phyloP scores from a whole-genome alignment of 805 yeast species.

The Yarrowia porcina region DNA sequence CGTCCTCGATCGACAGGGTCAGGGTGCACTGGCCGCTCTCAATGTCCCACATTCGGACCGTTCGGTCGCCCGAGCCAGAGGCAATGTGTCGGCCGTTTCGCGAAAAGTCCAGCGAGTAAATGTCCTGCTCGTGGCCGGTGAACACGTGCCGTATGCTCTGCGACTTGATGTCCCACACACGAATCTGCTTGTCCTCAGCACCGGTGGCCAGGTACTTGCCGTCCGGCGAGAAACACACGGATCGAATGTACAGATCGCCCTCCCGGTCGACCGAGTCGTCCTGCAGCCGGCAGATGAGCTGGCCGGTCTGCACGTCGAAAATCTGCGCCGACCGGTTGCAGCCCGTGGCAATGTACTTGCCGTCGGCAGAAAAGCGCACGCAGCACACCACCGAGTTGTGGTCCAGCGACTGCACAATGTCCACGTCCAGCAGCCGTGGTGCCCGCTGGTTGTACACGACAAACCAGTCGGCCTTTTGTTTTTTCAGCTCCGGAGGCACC shows the following conservation, averaged over 20 bases:
- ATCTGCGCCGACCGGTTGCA: slow-evolving; percentile 96
- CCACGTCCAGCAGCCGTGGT: slow-evolving; percentile 73
- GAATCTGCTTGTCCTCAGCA: slow-evolving; percentile 69
- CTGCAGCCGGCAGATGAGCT: slow-evolving; percentile 75
- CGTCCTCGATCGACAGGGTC: slow-evolving; percentile 90
- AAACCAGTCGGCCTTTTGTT: slow-evolving; percentile 80
- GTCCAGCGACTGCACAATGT: slow-evolving; percentile 82
- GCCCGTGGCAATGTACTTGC: slow-evolving; percentile 92
- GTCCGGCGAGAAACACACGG: slow-evolving; percentile 96
- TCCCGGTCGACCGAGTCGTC: slow-evolving; percentile 73
- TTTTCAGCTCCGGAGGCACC: slow-evolving; percentile 73
- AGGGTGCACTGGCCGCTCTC: slow-evolving; percentile 83
- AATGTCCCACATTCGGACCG: slow-evolving; percentile 95
- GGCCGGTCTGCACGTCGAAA: slow-evolving; percentile 88
- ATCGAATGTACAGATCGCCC: slow-evolving; percentile 86
- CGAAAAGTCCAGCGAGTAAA: slow-evolving; percentile 91
- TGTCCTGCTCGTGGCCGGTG: slow-evolving; percentile 96
- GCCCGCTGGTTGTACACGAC: slow-evolving; percentile 87
- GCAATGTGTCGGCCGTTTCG: slow-evolving; percentile 91
- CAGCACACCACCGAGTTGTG: slow-evolving; percentile 96
- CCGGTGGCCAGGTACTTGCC: slow-evolving; percentile 92
- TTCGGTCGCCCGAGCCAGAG: slow-evolving; percentile 94
- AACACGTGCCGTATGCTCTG: slow-evolving; percentile 77
- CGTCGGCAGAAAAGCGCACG: slow-evolving; percentile 87
- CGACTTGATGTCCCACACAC: slow-evolving; percentile 92